Evolutionary conservation across 441 rosid species (phyloP).

Genomic region (Pelargonium citronellum): DNA sequence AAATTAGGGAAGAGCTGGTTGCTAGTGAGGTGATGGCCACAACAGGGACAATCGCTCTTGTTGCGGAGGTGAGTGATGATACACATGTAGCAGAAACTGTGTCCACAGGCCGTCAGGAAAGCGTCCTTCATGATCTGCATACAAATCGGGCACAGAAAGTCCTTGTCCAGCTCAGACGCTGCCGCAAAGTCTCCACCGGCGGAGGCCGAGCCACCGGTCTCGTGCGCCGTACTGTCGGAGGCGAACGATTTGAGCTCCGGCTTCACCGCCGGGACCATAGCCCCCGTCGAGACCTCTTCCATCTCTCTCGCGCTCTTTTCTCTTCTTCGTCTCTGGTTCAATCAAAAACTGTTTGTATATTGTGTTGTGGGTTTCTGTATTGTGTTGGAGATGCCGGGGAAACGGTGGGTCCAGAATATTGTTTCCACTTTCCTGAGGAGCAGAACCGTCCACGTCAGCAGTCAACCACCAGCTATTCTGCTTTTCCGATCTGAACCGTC

Average conservation of each 20-base stretch:
- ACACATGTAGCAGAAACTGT: slow-evolving; percentile 96
- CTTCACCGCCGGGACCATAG: slow-evolving; percentile 77
- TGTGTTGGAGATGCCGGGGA: slow-evolving; percentile 2
- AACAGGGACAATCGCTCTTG: slow-evolving; percentile 96
- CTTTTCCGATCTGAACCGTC: too few species aligned
- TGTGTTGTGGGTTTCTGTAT: not conserved
- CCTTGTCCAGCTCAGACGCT: slow-evolving; percentile 57
- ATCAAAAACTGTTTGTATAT: not conserved
- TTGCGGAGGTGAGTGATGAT: slow-evolving; percentile 81
- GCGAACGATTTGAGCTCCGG: slow-evolving; percentile 40
- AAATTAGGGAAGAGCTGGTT: slow-evolving; percentile 85
- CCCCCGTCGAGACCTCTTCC: slow-evolving; percentile 67
- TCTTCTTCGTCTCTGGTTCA: not conserved
- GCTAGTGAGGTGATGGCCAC: slow-evolving; percentile 67
- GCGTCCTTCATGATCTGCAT: slow-evolving; percentile 96
- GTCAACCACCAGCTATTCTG: not conserved
- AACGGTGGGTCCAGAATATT: not conserved
- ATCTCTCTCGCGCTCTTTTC: slow-evolving; percentile 20
- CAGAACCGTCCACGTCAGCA: slow-evolving; percentile 9
- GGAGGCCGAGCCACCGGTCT: slow-evolving; percentile 25
- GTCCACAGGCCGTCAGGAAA: slow-evolving; percentile 87
- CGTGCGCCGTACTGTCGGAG: slow-evolving; percentile 24
- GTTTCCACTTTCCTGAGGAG: slow-evolving; percentile 2
- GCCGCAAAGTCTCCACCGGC: slow-evolving; percentile 26
- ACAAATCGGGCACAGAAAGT: slow-evolving; percentile 87